Evolutionary conservation across 192 early-diverging fungal genomes (phyloP), one percentile per base, ranked within the genome.

Genomic region (Pilaira anomala): DNA sequence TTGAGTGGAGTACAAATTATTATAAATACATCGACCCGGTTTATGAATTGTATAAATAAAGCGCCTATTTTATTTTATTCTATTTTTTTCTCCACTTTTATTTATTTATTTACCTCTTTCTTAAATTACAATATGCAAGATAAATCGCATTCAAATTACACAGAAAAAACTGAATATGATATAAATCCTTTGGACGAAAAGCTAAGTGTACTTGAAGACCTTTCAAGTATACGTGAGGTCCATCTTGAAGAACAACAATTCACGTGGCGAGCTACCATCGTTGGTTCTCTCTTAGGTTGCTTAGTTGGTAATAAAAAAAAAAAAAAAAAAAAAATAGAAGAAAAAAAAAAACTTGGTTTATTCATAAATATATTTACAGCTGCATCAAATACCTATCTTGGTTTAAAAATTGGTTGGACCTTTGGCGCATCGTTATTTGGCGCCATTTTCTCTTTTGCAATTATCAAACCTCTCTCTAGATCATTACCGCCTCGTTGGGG

Each of bases 331-430:
- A 36, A 36, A 36, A 36, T 9, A 36, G 1, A 36, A 7, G 30
- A 7, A 7, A 36, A 36, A 3, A 36, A 36, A 36, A 36, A 36
- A 9, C 4, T 36, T 36, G 7, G 33, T 9, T 5, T 36, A n/a
- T 52, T 28, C 14, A n/a, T 13, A 26, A 51, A 51, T 26, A 51
- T 33, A 30, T 18, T 26, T 48, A 25, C 24, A 65, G 79, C 78
- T 62, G 87, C 87, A 3, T 86, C 83, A 42, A 89, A 89, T 75
- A 68, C 84, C 28, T 89, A 89, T 69, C 74, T 89, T 50, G 87
- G 87, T 68, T 66, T 89, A 39, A 88, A 83, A 75, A 79, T 79
- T 51, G 78, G 79, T 9, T 84, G 81, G 79, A 77, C 83, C 1
- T 83, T 81, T 58, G 80, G 79, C 57, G 81, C 79, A 19, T 81